A percentile compares a stretch with the other conserved stretches of the same genome.
Evolutionary conservation across 169 alveolate species (phyloP).

Genomic region (Plasmodium malariae): DNA sequence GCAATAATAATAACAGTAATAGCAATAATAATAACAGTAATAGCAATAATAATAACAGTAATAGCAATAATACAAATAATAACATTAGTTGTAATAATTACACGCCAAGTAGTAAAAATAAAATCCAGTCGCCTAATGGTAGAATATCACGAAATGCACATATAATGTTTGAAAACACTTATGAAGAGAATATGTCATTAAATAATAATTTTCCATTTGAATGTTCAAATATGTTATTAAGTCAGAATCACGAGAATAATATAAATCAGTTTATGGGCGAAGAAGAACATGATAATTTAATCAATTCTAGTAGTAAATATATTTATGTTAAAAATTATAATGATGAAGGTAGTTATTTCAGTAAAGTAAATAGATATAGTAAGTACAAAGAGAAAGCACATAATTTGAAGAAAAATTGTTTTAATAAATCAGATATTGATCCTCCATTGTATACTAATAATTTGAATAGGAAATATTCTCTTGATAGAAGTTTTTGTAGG

Average conservation of each 20-base stretch:
- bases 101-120: slow-evolving; percentile 7
- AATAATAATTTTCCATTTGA: slow-evolving; percentile 10
- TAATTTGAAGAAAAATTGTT: not conserved
- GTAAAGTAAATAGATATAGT: not conserved
- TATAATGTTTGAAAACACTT: slow-evolving; percentile 1
- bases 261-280: not conserved
- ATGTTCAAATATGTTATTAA: not conserved
- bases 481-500: slow-evolving; percentile 1
- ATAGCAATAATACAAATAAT: not conserved
- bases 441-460: not conserved
- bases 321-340: not conserved
- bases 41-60: not conserved
- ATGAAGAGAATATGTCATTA: not conserved
- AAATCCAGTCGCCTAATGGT: not conserved
- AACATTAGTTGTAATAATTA: too few relatives aligned
- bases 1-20: too few relatives aligned
- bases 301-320: not conserved
- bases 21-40: not conserved
- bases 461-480: not conserved
- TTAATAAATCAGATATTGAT: not conserved
- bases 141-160: slow-evolving; percentile 10
- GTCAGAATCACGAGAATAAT: not conserved
- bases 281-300: not conserved
- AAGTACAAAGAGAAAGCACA: not conserved
- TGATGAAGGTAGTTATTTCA: not conserved